phyloP scores from a whole-genome alignment of 441 rosid species.

The Pelargonium fulgidum region DNA sequence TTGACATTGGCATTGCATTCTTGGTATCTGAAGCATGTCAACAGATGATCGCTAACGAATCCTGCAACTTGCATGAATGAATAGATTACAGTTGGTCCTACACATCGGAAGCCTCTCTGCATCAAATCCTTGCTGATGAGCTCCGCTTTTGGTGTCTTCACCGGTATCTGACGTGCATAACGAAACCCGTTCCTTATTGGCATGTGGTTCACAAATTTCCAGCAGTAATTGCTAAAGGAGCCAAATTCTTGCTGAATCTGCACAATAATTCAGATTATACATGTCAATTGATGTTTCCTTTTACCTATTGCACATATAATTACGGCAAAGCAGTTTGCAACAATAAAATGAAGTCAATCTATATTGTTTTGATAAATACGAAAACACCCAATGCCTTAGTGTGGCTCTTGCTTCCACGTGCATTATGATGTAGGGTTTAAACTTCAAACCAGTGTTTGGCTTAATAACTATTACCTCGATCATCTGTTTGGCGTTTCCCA shows the following conservation, averaged over 20 bases:
- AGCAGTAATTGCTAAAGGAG: constrained; percentile 68
- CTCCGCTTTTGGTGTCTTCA: constrained; percentile 82
- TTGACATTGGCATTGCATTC: constrained; percentile 37
- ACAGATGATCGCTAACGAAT: constrained; percentile 70
- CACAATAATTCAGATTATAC: not conserved
- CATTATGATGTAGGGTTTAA: constrained; percentile 1
- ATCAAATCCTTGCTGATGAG: constrained; percentile 79
- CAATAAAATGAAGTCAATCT: no score
- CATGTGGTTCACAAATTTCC: constrained; percentile 65
- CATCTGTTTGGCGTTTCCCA: constrained; percentile 57
- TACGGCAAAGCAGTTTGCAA: no score
- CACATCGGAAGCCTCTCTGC: constrained; percentile 84
- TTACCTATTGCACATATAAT: no score
- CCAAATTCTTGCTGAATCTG: constrained; percentile 82
- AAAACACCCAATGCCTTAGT: not conserved
- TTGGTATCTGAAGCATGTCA: constrained; percentile 62
- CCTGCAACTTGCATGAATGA: constrained; percentile 85
- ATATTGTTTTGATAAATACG: no score
- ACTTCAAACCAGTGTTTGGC: not conserved
- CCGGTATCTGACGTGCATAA: constrained; percentile 67
- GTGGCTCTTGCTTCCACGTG: constrained; percentile 6
- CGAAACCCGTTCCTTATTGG: constrained; percentile 57
- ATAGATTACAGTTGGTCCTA: constrained; percentile 74
- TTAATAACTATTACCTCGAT: constrained; percentile 46
- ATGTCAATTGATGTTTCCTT: not conserved